Conservation (phyloP, 1,284 basidiomycete species). For the Clitocybe nebularis region DNA sequence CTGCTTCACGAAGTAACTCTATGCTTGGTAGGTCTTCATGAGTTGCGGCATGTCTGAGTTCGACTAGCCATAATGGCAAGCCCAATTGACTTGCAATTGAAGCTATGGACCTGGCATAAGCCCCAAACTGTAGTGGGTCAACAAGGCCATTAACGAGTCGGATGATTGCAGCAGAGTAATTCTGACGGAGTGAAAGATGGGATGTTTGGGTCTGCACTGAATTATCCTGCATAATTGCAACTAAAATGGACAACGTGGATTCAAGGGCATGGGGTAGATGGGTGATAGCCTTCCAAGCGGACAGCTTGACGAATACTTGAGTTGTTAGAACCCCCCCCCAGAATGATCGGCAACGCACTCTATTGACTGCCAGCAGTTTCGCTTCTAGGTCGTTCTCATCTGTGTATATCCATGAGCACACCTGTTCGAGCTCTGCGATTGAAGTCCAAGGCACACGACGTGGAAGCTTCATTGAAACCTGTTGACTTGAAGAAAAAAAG, state of each 20-base stretch:
- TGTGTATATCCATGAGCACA: conserved; percentile 78
- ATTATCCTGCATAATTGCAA: conserved; percentile 54
- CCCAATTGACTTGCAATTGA: conserved; percentile 85
- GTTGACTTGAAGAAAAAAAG: conserved; percentile 1
- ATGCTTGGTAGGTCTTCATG: conserved; percentile 94
- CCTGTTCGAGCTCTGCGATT: conserved; percentile 70
- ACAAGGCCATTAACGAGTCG: conserved; percentile 93
- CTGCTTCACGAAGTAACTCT: conserved; percentile 73
- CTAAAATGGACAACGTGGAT: conserved; percentile 66
- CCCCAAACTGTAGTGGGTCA: conserved; percentile 87
- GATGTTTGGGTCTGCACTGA: conserved; percentile 20
- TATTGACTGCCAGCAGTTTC: conserved; percentile 62
- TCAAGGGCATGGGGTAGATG: conserved; percentile 72
- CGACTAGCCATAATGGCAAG: conserved; percentile 88
- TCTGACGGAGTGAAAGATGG: conserved; percentile 54
- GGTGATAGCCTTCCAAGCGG: conserved; percentile 72
- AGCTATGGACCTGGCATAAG: conserved; percentile 86
- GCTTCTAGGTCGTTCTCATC: conserved; percentile 58
- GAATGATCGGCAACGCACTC: conserved; percentile 49
- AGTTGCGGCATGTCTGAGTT: conserved; percentile 91
- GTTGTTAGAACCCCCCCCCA: too few relatives aligned
- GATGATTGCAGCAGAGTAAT: conserved; percentile 76
- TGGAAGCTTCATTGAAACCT: conserved; percentile 64
- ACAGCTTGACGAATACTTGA: too few relatives aligned
- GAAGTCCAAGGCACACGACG: conserved; percentile 83